phyloP scores from a whole-genome alignment of 2,329 filamentous ascomycete genomes.

The Grosmannia serpens region DNA sequence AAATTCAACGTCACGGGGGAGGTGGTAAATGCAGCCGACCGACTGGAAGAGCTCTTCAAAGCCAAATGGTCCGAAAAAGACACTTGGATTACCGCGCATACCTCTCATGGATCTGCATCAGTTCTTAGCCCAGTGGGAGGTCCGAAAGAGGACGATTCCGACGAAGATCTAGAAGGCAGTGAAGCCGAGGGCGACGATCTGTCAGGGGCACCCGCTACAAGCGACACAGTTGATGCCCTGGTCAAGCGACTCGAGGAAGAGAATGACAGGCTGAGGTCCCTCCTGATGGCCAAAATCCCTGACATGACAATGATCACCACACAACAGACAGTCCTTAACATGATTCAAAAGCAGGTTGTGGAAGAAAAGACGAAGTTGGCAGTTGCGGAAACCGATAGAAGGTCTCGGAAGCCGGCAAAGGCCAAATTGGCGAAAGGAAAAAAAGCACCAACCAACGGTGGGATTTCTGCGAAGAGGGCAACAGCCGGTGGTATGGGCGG shows the following conservation, averaged over 20 bases:
- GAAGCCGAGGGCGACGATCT: slow-evolving; percentile 49
- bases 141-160: slow-evolving; percentile 58
- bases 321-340: slow-evolving; percentile 48
- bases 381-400: slow-evolving; percentile 44
- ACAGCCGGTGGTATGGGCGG: slow-evolving; percentile 9
- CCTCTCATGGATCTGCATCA: not conserved
- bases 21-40: slow-evolving; percentile 44
- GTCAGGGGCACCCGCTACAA: slow-evolving; percentile 27
- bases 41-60: slow-evolving; percentile 66
- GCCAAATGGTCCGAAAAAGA: slow-evolving; percentile 67
- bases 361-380: slow-evolving; percentile 55
- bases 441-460: slow-evolving; percentile 18
- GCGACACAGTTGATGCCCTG: slow-evolving; percentile 39
- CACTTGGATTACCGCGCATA: slow-evolving; percentile 65
- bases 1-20: slow-evolving; percentile 57
- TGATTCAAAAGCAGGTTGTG: slow-evolving; percentile 61
- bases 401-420: slow-evolving; percentile 39
- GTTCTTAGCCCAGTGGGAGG: slow-evolving; percentile 31
- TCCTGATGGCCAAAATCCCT: slow-evolving; percentile 37
- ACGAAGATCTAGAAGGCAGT: slow-evolving; percentile 60
- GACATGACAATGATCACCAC: slow-evolving; percentile 42
- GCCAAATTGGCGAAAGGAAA: slow-evolving; percentile 44
- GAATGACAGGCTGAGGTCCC: slow-evolving; percentile 43
- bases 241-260: slow-evolving; percentile 42
- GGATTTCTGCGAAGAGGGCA: slow-evolving; percentile 11